Evolutionary conservation across 495 filamentous ascomycete genomes (phyloP), one percentile per base, ranked within the genome.

Genomic region (Penicillium silybi): DNA sequence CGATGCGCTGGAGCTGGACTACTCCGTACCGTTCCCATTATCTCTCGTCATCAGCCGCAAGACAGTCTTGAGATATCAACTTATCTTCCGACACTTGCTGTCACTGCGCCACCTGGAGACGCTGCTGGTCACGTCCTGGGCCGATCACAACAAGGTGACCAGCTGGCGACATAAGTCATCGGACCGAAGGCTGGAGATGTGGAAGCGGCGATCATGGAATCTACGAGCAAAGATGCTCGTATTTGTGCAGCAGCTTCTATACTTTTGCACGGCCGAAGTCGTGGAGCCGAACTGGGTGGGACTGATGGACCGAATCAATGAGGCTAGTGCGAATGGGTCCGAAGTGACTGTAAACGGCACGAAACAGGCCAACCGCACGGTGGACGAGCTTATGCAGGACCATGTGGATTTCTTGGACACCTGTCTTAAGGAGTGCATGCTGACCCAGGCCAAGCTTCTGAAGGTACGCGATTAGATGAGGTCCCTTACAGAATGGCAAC

Each of bases 321-420:
- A 79, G 11, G 78, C 79, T 27, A 80, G 84, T 37, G 78, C 72
- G n/a, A 72, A 73, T 35, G 77, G 74, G 15, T 77, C 77, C 1
- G 75, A 73, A 38, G 73, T 71, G 46, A 68, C 64, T 10, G 69
- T 76, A 18, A 78, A 73, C 38, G 72, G 71, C 8, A 71, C 70
- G 6, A 71, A 72, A 46, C 70, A 82, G 64, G 76, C 74, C 40
- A 89, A 88, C 52, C 79, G 91, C 35, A 98, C 93, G 0, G 95
- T 98, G 15, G 93, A 98, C 58, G 90, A 97, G 66, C 72, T 98
- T 61, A 98, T 98, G 93, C 90, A 97, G 69, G 92, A 97, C 67
- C 93, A 98, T 75, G 92, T 98, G 26, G 93, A 97, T 70, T 97
- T 97, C 66, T 69, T 98, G 48, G 93, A 97, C 61, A 97, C 92